phyloP scores from a whole-genome alignment of 306 rosid species.

The Cicer bijugum region DNA sequence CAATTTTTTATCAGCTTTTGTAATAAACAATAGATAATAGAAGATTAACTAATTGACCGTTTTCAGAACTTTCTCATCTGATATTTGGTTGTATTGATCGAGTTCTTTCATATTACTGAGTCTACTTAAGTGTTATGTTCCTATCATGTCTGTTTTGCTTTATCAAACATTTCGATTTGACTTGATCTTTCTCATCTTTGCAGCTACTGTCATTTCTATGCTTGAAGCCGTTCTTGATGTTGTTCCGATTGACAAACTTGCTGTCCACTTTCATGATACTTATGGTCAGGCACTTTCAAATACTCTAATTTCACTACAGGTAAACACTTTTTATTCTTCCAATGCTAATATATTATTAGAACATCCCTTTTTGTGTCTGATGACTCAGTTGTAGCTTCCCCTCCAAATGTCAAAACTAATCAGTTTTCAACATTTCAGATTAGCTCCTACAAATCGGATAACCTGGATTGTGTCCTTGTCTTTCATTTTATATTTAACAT shows the following conservation, averaged over 20 bases:
- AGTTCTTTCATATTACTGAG: conserved; percentile 23
- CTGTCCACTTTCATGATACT: conserved; percentile 95
- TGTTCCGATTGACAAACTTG: conserved; percentile 69
- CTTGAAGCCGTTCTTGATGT: conserved; percentile 81
- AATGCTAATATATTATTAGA: conserved; percentile 24
- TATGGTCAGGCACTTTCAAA: conserved; percentile 98
- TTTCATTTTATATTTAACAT: conserved; percentile 11
- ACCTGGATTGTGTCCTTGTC: conserved; percentile 16
- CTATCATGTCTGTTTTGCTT: conserved; percentile 39
- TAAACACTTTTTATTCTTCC: conserved; percentile 34
- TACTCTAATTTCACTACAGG: conserved; percentile 83
- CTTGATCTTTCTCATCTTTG: conserved; percentile 24
- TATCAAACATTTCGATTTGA: conserved; percentile 29
- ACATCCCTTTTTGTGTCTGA: neutral
- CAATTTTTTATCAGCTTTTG: conserved; percentile 18
- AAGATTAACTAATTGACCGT: conserved; percentile 14
- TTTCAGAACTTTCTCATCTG: conserved; percentile 14
- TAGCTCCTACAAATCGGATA: conserved; percentile 22
- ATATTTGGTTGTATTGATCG: conserved; percentile 6
- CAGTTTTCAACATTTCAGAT: neutral
- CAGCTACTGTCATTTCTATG: conserved; percentile 84
- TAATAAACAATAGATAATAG: conserved; percentile 6
- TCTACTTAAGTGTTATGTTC: conserved; percentile 5
- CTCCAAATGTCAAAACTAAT: neutral
- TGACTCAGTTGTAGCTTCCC: neutral